phyloP scores from a whole-genome alignment of 768 basidiomycete genomes.

The Boletellus emodensis region DNA sequence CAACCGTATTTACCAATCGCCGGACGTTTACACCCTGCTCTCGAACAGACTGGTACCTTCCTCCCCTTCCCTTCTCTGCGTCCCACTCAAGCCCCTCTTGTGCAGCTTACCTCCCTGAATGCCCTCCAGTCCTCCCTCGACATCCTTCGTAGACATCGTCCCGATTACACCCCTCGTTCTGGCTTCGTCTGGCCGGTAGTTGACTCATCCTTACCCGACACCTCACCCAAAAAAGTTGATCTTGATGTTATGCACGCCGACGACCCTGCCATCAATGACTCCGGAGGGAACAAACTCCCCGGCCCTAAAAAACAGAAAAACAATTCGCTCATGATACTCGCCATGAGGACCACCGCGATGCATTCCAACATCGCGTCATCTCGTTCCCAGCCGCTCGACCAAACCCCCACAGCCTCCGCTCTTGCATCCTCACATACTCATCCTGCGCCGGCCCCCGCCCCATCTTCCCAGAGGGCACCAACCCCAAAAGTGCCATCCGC shows the following conservation, averaged over 20 bases:
- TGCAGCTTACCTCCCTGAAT: conserved; percentile 63
- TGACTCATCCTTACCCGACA: conserved; percentile 46
- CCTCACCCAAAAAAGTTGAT: conserved; percentile 38
- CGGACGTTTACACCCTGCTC: conserved; percentile 77
- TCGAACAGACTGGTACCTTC: conserved; percentile 73
- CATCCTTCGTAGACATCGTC: conserved; percentile 65
- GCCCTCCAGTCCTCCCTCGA: conserved; percentile 76
- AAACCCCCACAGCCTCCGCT: conserved; percentile 26
- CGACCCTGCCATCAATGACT: conserved; percentile 16
- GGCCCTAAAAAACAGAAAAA: conserved; percentile 60
- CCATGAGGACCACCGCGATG: conserved; percentile 74
- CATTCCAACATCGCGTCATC: conserved; percentile 58
- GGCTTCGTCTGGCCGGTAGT: conserved; percentile 84
- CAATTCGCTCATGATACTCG: conserved; percentile 63
- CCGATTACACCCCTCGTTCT: conserved; percentile 78
- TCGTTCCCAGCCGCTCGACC: conserved; percentile 30
- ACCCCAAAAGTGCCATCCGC: conserved; percentile 32
- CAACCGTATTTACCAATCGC: conserved; percentile 85
- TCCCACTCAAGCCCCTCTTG: not conserved
- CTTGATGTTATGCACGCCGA: conserved; percentile 26
- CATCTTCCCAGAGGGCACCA: conserved; percentile 23
- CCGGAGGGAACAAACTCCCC: conserved; percentile 24
- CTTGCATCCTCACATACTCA: conserved; percentile 20
- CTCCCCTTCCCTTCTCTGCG: not conserved
- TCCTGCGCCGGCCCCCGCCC: conserved; percentile 35